Base-by-base conservation (phyloP, 106 monocot genomes). In the Hemerocallis citrina region DNA sequence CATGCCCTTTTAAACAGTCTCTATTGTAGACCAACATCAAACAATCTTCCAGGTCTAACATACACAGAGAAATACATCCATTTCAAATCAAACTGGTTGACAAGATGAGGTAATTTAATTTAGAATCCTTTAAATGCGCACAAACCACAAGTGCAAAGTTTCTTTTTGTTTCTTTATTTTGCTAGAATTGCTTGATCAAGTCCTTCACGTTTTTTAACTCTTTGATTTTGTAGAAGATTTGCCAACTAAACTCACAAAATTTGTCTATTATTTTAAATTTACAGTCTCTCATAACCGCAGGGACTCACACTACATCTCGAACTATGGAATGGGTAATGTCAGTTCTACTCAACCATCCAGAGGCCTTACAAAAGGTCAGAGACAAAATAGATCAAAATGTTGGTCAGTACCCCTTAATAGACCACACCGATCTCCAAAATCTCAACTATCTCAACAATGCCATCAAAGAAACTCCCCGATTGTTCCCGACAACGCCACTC, bases 291-390 rank as follows among this genome's bases (percentile, higher is more conserved):
- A 11, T 59, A 59, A 39, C 59, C 36, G 74, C 59, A 11, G 78
- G 78, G 34, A 68, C 58, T 1, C 71, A 75, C 29, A 72, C 79
- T 0, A 29, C 72, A 27, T 38, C 41, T 0, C 35, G n/a, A 0
- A 60, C 72, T 0, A 58, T 68, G 35, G 78, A 78, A 23, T 74
- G 73, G 83, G 78, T 67, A 0, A 48, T 75, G 63, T 50, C 77
- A 0, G 67, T 71, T 10, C 57, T 77, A 7, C 59, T 80, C 47
- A 66, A 64, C 61, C 48, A 75, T 22, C 80, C 74, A 2, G 46
- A 61, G 15, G 30, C 42, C 1, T 15, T 65, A 17, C 30, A 55
- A 34, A 70, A 34, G 27, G 66, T 40, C 0, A 54, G 45, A 14
- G 46, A 16, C 2, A 75, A 80, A 56, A 61, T 74, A 10, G 75